Conservation (phyloP, 2,329 filamentous ascomycete genomes). For the Pyrenophora graminea region DNA sequence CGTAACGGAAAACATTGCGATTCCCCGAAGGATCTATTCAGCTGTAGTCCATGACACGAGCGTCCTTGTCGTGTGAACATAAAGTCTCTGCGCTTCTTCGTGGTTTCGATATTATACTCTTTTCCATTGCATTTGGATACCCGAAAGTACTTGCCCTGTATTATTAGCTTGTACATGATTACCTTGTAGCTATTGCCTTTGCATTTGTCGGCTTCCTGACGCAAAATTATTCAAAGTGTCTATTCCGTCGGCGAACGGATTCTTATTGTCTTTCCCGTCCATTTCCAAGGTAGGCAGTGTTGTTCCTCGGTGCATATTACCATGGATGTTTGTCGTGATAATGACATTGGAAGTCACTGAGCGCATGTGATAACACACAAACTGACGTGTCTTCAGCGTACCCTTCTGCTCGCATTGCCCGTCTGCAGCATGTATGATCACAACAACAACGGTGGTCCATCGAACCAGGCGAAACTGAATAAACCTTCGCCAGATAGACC, state of each 20-base stretch:
- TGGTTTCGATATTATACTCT: neutral
- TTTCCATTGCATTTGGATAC: neutral
- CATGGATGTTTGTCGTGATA: neutral
- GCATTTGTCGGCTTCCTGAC: neutral
- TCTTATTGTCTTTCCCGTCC: neutral
- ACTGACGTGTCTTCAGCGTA: neutral
- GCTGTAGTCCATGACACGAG: too few species aligned
- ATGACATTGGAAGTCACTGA: neutral
- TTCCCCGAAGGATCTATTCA: too few species aligned
- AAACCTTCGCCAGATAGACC: conserved; percentile 7
- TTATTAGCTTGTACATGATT: conserved; percentile 7
- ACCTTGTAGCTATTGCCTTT: neutral
- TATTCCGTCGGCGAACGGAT: neutral
- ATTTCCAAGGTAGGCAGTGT: too few species aligned
- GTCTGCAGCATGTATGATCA: conserved; percentile 4
- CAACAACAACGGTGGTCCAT: neutral
- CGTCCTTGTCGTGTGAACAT: too few species aligned
- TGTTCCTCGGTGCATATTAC: too few species aligned
- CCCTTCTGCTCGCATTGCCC: neutral
- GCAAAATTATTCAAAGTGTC: neutral
- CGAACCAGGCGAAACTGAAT: neutral
- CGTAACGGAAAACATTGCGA: too few species aligned
- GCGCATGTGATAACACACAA: neutral
- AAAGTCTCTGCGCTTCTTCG: too few species aligned
- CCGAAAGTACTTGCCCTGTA: neutral